phyloP scores from a whole-genome alignment of 495 filamentous ascomycete species.

The Penicillium atrosanguineum region DNA sequence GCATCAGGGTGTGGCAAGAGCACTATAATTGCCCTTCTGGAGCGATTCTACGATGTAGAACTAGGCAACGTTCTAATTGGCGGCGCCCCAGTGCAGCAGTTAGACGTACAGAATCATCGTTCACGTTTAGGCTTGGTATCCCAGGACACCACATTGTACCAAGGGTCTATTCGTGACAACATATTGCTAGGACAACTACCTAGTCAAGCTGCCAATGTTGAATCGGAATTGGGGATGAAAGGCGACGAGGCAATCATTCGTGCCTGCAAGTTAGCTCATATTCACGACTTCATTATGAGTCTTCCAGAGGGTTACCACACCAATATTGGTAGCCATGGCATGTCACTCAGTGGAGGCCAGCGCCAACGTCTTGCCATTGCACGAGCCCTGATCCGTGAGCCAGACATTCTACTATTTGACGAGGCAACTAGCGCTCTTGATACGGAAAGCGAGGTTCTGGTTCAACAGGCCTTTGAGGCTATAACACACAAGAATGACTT shows the following conservation, averaged over 20 bases:
- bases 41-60: constrained; percentile 77
- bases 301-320: constrained; percentile 63
- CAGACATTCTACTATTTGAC: constrained; percentile 67
- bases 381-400: constrained; percentile 64
- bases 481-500: too few species aligned
- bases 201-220: constrained; percentile 62
- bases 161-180: constrained; percentile 77
- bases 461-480: too few species aligned
- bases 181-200: constrained; percentile 57
- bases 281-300: constrained; percentile 20
- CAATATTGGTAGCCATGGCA: constrained; percentile 67
- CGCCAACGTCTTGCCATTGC: constrained; percentile 77
- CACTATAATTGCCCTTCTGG: constrained; percentile 73
- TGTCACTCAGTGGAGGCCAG: constrained; percentile 74
- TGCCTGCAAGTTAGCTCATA: constrained; percentile 9
- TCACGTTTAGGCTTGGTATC: constrained; percentile 70
- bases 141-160: constrained; percentile 83
- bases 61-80: constrained; percentile 63
- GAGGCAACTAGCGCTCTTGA: constrained; percentile 79
- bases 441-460: constrained; percentile 72
- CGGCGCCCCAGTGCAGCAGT: neutral
- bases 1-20: constrained; percentile 78
- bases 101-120: constrained; percentile 55
- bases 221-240: too few species aligned
- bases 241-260: too few species aligned